A percentile compares a stretch with the other conserved stretches of the same genome.
Conservation (phyloP, 805 yeast species). For the Teunomyces aglyptinius region DNA sequence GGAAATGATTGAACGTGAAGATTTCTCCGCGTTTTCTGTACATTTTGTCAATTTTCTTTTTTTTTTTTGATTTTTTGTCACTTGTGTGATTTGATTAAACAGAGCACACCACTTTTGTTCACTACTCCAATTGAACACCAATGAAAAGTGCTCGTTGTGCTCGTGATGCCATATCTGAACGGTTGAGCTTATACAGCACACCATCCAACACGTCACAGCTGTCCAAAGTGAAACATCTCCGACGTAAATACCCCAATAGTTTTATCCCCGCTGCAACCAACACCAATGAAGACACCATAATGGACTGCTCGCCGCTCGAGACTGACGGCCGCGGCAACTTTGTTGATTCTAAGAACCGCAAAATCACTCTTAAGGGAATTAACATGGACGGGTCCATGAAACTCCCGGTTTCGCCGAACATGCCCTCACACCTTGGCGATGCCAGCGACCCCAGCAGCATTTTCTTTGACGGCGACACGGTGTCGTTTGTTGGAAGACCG, state of each 20-base stretch:
- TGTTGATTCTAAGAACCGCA: constrained; percentile 55
- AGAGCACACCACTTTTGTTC: background rate
- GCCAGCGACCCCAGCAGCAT: constrained; percentile 36
- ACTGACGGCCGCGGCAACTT: constrained; percentile 56
- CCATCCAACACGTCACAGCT: constrained; percentile 21
- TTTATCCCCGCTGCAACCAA: constrained; percentile 13
- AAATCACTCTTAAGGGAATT: constrained; percentile 71
- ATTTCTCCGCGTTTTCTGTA: constrained; percentile 1
- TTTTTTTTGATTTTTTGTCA: background rate
- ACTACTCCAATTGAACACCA: background rate
- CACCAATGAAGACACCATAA: constrained; percentile 7
- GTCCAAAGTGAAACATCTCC: constrained; percentile 27
- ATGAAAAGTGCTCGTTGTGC: constrained; percentile 25
- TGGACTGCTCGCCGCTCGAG: constrained; percentile 21
- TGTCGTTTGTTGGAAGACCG: constrained; percentile 82
- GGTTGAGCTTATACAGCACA: constrained; percentile 29
- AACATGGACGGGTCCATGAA: constrained; percentile 77
- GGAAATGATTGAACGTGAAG: background rate
- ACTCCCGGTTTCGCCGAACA: constrained; percentile 58
- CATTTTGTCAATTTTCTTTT: background rate
- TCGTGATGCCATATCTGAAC: constrained; percentile 30
- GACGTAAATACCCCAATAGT: constrained; percentile 19
- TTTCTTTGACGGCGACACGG: constrained; percentile 69
- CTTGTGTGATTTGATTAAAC: background rate
- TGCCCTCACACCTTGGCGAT: constrained; percentile 41